A percentile compares a stretch with the other conserved stretches of the same genome.
phyloP scores from a whole-genome alignment of 2,329 filamentous ascomycete species.

The Fusarium sp. region DNA sequence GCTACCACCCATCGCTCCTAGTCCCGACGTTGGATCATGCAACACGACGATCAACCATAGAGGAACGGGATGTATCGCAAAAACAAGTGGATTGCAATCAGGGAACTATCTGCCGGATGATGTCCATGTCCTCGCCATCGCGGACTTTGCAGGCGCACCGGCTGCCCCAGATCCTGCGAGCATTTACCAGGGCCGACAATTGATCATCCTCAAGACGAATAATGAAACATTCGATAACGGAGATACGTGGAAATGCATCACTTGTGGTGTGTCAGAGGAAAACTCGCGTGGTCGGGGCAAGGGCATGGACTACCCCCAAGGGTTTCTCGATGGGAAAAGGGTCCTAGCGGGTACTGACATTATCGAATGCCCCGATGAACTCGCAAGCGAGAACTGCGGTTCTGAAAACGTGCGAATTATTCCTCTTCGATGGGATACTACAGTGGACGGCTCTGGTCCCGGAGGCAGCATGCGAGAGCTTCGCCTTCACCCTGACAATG shows the following conservation, averaged over 20 bases:
- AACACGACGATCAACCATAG: background rate
- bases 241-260: background rate
- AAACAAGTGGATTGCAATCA: background rate
- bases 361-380: background rate
- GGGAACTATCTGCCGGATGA: background rate
- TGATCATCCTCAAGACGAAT: background rate
- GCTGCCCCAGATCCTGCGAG: background rate
- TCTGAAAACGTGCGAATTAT: background rate
- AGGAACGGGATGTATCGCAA: background rate
- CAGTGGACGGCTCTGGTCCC: background rate
- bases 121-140: background rate
- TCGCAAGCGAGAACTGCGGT: background rate
- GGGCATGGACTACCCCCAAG: background rate
- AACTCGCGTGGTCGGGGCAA: background rate
- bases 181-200: background rate
- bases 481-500: background rate
- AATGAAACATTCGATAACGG: background rate
- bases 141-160: background rate
- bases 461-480: background rate
- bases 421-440: background rate
- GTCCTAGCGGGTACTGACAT: background rate
- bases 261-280: background rate
- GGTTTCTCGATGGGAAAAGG: background rate
- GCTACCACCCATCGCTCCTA: background rate
- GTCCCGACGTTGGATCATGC: background rate